phyloP scores from a whole-genome alignment of 345 rosid genomes.

The Diplotaxis tenuifolia region DNA sequence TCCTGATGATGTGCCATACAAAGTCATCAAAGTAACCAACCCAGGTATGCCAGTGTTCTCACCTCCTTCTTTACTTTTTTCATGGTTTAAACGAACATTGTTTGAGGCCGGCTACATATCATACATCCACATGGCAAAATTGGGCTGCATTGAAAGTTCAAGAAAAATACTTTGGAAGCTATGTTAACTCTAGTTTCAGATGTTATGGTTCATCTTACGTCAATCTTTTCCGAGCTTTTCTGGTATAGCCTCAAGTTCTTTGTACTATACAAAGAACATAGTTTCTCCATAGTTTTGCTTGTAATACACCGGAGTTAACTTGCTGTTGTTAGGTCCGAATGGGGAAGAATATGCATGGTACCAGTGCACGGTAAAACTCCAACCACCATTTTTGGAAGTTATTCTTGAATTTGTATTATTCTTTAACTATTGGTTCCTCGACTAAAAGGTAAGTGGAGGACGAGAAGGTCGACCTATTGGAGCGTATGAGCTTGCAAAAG shows the following conservation, averaged over 20 bases:
- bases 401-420: not conserved
- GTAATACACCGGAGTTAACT: not conserved
- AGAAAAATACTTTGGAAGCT: not conserved
- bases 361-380: slow-evolving; percentile 82
- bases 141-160: not conserved
- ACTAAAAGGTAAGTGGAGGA: slow-evolving; percentile 80
- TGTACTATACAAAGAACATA: not conserved
- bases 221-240: not conserved
- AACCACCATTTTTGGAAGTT: slow-evolving; percentile 7
- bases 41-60: slow-evolving; percentile 52
- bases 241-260: not conserved
- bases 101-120: not conserved
- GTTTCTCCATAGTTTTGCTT: slow-evolving; percentile 7
- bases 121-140: not conserved
- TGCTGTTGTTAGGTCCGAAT: slow-evolving; percentile 59
- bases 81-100: not conserved
- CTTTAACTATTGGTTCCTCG: slow-evolving; percentile 18
- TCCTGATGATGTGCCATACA: slow-evolving; percentile 76
- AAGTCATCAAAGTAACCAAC: slow-evolving; percentile 54
- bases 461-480: slow-evolving; percentile 96
- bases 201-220: not conserved
- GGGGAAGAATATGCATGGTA: slow-evolving; percentile 98
- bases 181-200: not conserved
- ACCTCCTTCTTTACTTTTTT: slow-evolving; percentile 15
- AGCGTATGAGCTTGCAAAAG: slow-evolving; percentile 96